Evolutionary conservation across 2,329 filamentous ascomycete genomes (phyloP).

Genomic region (Penicillium frequentans): DNA sequence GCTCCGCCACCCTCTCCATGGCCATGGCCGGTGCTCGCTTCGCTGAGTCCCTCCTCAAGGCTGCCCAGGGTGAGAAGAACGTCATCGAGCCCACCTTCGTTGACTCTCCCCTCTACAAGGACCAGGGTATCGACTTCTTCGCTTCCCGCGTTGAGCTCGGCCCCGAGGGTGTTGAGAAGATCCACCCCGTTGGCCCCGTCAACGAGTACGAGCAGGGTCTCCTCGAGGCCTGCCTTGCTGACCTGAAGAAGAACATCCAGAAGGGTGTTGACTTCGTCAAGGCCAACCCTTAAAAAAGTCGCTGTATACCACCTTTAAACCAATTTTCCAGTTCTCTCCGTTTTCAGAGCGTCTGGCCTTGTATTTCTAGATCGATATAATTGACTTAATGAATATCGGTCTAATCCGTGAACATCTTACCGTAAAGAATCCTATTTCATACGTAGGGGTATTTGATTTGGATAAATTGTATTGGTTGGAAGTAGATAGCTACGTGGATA

Average conservation of each 20-base stretch:
- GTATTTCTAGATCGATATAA: slow-evolving; percentile 29
- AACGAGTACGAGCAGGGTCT: slow-evolving; percentile 86
- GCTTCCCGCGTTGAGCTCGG: slow-evolving; percentile 93
- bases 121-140: slow-evolving; percentile 97
- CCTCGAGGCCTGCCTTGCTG: slow-evolving; percentile 77
- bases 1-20: slow-evolving; percentile 97
- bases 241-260: slow-evolving; percentile 74
- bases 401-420: slow-evolving; percentile 1
- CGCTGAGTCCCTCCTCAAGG: slow-evolving; percentile 91
- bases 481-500: not conserved
- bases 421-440: not conserved
- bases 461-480: not conserved
- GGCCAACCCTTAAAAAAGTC: slow-evolving; percentile 51
- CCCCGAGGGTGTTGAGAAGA: slow-evolving; percentile 93
- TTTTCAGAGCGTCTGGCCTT: not conserved
- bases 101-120: slow-evolving; percentile 96
- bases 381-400: slow-evolving; percentile 18
- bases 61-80: slow-evolving; percentile 88
- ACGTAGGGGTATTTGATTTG: not conserved
- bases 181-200: slow-evolving; percentile 81
- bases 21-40: slow-evolving; percentile 86
- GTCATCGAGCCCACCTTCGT: slow-evolving; percentile 96
- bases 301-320: slow-evolving; percentile 19
- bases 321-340: slow-evolving; percentile 12
- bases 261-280: slow-evolving; percentile 71